These are phyloP conservation scores for Pythium guiyangense DNA, from an alignment of 352 stramenopile species.

Conservation along the genomic window DNA sequence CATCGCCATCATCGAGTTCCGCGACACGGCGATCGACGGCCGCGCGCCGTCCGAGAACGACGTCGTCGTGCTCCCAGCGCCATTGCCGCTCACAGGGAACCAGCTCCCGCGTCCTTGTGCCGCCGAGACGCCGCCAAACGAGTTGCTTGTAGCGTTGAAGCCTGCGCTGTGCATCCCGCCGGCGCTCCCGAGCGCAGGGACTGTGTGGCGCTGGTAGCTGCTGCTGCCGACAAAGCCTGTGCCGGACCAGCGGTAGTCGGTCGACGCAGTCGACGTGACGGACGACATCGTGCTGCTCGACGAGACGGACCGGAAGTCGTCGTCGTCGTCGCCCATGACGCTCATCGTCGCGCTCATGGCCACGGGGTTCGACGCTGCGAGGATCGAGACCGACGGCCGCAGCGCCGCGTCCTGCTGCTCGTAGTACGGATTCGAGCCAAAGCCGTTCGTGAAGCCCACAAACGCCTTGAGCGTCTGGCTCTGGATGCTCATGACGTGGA, in stretches of 20 bases:
- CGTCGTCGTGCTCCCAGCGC: not conserved
- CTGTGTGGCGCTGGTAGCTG: slow-evolving; percentile 49
- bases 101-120: slow-evolving; percentile 41
- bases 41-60: slow-evolving; percentile 12
- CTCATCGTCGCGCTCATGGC: slow-evolving; percentile 45
- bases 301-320: slow-evolving; percentile 76
- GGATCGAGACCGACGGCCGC: slow-evolving; percentile 58
- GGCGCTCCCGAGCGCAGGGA: not conserved
- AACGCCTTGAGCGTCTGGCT: slow-evolving; percentile 82
- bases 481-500: slow-evolving; percentile 63
- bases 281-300: slow-evolving; percentile 62
- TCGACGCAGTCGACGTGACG: slow-evolving; percentile 36
- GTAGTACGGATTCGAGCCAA: slow-evolving; percentile 70
- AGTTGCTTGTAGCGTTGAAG: slow-evolving; percentile 20
- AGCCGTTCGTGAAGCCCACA: slow-evolving; percentile 67
- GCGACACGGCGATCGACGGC: slow-evolving; percentile 27
- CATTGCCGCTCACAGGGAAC: slow-evolving; percentile 37
- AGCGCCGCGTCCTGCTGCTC: slow-evolving; percentile 51
- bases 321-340: slow-evolving; percentile 73
- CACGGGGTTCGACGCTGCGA: slow-evolving; percentile 40
- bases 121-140: slow-evolving; percentile 28
- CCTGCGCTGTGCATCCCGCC: slow-evolving; percentile 1
- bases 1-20: slow-evolving; percentile 50
- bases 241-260: slow-evolving; percentile 78
- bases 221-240: slow-evolving; percentile 70